A percentile compares a stretch with the other conserved stretches of the same genome.
phyloP scores from a whole-genome alignment of 257 asterid species.

The Gentiana macrophylla region DNA sequence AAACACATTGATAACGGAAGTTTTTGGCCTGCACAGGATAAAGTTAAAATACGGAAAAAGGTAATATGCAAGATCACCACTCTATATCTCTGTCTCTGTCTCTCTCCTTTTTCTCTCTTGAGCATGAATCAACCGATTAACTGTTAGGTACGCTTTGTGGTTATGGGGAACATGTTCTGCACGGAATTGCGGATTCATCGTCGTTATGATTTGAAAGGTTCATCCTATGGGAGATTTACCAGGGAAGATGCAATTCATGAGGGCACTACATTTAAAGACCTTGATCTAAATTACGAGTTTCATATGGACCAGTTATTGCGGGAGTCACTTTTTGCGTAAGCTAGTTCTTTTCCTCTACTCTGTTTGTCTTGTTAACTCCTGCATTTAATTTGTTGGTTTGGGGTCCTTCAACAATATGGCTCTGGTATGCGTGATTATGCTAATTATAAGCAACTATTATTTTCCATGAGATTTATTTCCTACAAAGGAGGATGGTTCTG shows the following conservation, averaged over 20 bases:
- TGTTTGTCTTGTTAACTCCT: no score
- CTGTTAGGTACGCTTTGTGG: conserved; percentile 85
- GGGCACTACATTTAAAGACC: conserved; percentile 86
- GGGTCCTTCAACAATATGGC: no score
- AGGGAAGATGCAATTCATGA: conserved; percentile 63
- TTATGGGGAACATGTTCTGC: conserved; percentile 98
- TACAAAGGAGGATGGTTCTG: no score
- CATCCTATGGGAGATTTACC: conserved; percentile 85
- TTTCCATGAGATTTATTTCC: no score
- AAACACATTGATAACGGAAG: conserved; percentile 89
- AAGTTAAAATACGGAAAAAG: conserved; percentile 55
- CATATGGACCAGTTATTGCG: conserved; percentile 82
- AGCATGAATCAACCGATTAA: conserved; percentile 8
- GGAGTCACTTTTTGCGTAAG: conserved; percentile 69
- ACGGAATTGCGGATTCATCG: conserved; percentile 89
- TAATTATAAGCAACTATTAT: no score
- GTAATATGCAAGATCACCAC: conserved; percentile 22
- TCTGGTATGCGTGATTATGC: no score
- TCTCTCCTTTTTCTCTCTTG: not conserved
- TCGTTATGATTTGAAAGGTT: conserved; percentile 93
- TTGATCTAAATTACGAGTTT: conserved; percentile 79
- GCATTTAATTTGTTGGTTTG: no score
- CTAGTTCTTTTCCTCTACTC: not conserved
- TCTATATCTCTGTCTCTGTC: not conserved
- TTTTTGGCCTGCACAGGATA: conserved; percentile 88